Conservation (phyloP, 768 basidiomycete genomes). For the Boletus subcaerulescens region DNA sequence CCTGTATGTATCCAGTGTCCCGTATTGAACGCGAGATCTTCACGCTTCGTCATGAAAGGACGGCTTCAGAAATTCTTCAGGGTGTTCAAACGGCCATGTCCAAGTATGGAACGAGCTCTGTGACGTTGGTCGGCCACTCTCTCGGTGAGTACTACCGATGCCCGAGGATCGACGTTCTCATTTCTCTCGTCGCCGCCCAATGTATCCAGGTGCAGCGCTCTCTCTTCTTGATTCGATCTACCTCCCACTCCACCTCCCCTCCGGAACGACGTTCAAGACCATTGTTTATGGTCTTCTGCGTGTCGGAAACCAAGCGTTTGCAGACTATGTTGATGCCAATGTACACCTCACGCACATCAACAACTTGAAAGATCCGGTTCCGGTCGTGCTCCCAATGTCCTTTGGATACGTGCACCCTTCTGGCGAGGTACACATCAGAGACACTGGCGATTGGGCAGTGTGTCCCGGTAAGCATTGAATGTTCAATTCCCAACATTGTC, state of each 20-base stretch:
- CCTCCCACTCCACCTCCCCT: conserved; percentile 34
- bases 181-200: not conserved
- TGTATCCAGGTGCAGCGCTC: conserved; percentile 29
- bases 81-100: conserved; percentile 41
- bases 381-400: conserved; percentile 32
- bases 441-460: conserved; percentile 44
- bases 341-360: conserved; percentile 48
- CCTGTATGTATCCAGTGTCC: conserved; percentile 27
- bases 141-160: conserved; percentile 26
- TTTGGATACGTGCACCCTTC: conserved; percentile 38
- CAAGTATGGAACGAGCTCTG: conserved; percentile 29
- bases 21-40: not conserved
- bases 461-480: conserved; percentile 42
- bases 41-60: conserved; percentile 35
- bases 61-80: conserved; percentile 37
- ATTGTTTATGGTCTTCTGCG: conserved; percentile 36
- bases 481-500: not conserved
- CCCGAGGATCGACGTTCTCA: not conserved
- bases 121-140: conserved; percentile 47
- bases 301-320: conserved; percentile 57
- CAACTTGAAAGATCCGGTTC: conserved; percentile 43
- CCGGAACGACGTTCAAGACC: conserved; percentile 25
- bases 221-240: conserved; percentile 36
- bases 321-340: conserved; percentile 49
- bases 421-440: conserved; percentile 43